Conservation (phyloP, 352 stramenopile species). For the Chrysophaeum taylorii region DNA sequence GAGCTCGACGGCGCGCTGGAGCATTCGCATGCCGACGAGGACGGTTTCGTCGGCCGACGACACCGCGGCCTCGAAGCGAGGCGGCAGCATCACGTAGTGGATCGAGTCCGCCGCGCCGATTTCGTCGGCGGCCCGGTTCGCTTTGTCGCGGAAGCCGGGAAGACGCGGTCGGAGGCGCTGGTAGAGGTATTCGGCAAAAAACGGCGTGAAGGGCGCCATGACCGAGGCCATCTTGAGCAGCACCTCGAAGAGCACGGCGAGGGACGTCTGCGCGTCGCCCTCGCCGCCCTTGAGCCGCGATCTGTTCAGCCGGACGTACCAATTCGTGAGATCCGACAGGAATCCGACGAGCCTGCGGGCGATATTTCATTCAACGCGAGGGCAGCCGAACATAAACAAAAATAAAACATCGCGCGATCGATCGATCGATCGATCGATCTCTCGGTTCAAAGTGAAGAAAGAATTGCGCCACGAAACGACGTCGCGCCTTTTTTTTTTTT, state of each 20-base stretch:
- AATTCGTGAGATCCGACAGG: constrained; percentile 97
- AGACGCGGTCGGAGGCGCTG: constrained; percentile 92
- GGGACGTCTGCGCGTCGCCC: constrained; percentile 58
- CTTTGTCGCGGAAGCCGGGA: constrained; percentile 57
- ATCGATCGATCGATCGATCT: too few relatives aligned
- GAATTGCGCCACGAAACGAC: too few relatives aligned
- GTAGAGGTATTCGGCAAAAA: constrained; percentile 99
- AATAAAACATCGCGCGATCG: too few relatives aligned
- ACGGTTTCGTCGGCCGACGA: constrained; percentile 79
- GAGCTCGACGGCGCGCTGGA: constrained; percentile 92
- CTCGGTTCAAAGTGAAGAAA: too few relatives aligned
- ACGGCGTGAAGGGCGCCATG: constrained; percentile 98
- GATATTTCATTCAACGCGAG: constrained; percentile 70
- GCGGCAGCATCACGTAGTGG: constrained; percentile 86
- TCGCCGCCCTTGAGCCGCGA: constrained; percentile 88
- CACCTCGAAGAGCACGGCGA: constrained; percentile 95
- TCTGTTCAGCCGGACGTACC: constrained; percentile 98
- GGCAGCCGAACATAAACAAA: neutral
- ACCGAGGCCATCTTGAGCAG: constrained; percentile 80
- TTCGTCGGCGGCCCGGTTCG: constrained; percentile 61
- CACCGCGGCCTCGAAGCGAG: constrained; percentile 81
- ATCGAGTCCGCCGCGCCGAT: constrained; percentile 78
- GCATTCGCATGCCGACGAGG: constrained; percentile 79
- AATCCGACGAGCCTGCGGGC: constrained; percentile 92
- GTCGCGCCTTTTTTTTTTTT: too few relatives aligned